These are phyloP conservation scores for Cyclotella cryptica DNA, from an alignment of 108 stramenopile genomes.

Conservation along the genomic window DNA sequence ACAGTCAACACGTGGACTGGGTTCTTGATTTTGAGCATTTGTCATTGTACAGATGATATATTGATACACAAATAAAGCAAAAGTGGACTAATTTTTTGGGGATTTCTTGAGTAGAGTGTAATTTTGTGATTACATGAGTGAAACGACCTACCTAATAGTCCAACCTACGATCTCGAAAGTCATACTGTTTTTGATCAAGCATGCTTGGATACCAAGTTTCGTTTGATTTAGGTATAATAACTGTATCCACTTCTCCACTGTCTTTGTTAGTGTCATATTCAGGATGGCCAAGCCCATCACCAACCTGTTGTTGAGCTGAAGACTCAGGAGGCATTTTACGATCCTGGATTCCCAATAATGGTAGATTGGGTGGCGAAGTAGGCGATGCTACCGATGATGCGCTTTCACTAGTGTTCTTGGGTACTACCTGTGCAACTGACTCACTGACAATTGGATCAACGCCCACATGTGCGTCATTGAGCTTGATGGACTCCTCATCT, in stretches of 20 bases:
- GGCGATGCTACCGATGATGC: neutral
- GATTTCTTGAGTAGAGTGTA: too few species aligned
- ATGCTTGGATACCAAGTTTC: conserved; percentile 47
- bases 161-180: conserved; percentile 49
- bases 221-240: conserved; percentile 2
- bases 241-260: conserved; percentile 19
- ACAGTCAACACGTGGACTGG: too few species aligned
- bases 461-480: neutral
- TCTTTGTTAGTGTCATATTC: neutral
- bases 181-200: conserved; percentile 38
- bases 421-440: neutral
- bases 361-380: neutral
- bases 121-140: too few species aligned
- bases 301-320: neutral
- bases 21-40: too few species aligned
- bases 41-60: too few species aligned
- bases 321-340: neutral
- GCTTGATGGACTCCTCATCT: neutral
- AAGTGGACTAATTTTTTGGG: too few species aligned
- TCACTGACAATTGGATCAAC: neutral
- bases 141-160: conserved; percentile 26
- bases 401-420: neutral
- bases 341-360: neutral
- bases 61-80: too few species aligned
- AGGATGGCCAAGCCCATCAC: neutral